Conservation (phyloP, 225 moss, liverwort and hornwort genomes). For the Thuidium tamariscinum region DNA sequence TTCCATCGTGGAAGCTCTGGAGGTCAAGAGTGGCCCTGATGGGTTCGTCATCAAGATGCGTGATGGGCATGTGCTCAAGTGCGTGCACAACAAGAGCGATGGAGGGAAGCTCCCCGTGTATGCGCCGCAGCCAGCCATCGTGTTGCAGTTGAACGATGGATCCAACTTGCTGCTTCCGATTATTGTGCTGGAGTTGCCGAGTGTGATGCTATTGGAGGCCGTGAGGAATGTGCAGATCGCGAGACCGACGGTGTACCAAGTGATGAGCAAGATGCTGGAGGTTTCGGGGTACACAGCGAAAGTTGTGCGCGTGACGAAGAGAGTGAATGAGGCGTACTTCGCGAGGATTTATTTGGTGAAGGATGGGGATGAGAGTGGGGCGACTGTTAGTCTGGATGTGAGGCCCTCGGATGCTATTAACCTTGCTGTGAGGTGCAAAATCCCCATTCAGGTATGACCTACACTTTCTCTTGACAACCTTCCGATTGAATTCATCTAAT, state of each 20-base stretch:
- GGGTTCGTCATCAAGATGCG: conserved; percentile 87
- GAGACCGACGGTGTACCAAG: conserved; percentile 88
- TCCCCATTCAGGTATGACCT: conserved; percentile 81
- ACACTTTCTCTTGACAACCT: not conserved
- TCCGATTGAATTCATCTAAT: not conserved
- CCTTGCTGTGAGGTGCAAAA: conserved; percentile 68
- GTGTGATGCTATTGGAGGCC: conserved; percentile 89
- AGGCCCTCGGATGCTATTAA: conserved; percentile 95
- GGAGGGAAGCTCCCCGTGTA: conserved; percentile 73
- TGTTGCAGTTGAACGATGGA: conserved; percentile 79
- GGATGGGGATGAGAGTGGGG: conserved; percentile 59
- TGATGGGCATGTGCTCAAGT: conserved; percentile 71
- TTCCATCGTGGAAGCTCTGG: conserved; percentile 70
- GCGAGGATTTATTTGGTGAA: conserved; percentile 74
- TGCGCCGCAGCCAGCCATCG: conserved; percentile 82
- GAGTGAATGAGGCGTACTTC: conserved; percentile 86
- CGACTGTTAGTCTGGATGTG: conserved; percentile 67
- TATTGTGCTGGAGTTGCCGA: conserved; percentile 81
- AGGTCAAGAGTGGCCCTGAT: conserved; percentile 76
- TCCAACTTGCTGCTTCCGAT: conserved; percentile 80
- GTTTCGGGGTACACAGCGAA: conserved; percentile 77
- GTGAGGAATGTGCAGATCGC: conserved; percentile 77
- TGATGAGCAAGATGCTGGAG: conserved; percentile 90
- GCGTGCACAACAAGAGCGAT: conserved; percentile 70
- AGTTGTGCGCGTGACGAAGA: conserved; percentile 76